Percentiles rank a stretch among this genome's conserved stretches.
Conservation (phyloP, 1,284 basidiomycete genomes). For the Ganoderma resinaceum region DNA sequence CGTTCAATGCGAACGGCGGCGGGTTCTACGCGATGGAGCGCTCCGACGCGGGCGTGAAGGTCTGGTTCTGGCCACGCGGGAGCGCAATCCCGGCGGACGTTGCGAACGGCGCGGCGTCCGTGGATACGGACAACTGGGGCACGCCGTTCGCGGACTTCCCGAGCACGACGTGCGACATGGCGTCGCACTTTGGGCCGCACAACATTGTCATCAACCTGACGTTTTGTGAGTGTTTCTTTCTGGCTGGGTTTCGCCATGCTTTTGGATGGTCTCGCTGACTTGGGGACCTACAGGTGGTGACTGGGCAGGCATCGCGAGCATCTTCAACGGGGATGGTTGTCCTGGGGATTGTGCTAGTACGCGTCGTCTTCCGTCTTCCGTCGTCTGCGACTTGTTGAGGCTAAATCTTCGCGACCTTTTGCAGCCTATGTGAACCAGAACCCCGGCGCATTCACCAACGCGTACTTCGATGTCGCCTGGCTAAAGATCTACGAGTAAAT, state of each 20-base stretch:
- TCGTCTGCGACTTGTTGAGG: neutral
- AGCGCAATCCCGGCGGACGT: constrained; percentile 55
- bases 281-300: constrained; percentile 46
- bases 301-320: constrained; percentile 52
- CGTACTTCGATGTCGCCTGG: constrained; percentile 72
- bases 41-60: constrained; percentile 54
- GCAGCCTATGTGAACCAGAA: constrained; percentile 68
- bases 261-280: neutral
- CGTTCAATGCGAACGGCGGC: constrained; percentile 64
- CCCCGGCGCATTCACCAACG: constrained; percentile 67
- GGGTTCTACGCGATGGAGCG: constrained; percentile 65
- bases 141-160: constrained; percentile 62
- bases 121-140: constrained; percentile 59
- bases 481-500: constrained; percentile 49
- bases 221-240: constrained; percentile 39
- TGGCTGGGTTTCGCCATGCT: neutral
- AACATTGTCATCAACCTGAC: constrained; percentile 64
- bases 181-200: constrained; percentile 55
- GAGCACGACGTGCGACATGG: constrained; percentile 53
- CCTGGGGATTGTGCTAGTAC: constrained; percentile 56
- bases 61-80: constrained; percentile 67
- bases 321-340: constrained; percentile 51
- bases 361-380: neutral
- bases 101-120: constrained; percentile 43
- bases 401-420: neutral